Evolutionary conservation across 2,329 filamentous ascomycete genomes (phyloP).

Genomic region (Diaporthe amygdali): DNA sequence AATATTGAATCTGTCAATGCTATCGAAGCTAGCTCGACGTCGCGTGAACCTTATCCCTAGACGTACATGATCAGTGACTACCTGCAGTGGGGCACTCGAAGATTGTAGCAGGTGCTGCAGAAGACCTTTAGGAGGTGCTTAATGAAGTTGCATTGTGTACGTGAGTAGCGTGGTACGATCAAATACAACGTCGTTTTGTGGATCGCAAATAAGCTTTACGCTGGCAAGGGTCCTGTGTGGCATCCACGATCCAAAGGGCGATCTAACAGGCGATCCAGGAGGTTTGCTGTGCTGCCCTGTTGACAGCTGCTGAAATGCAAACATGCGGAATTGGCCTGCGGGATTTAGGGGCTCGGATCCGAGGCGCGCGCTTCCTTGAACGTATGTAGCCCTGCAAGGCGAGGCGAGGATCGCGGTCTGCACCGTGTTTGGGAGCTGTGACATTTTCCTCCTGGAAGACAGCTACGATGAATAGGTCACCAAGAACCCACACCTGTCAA

Average conservation of each 20-base stretch:
- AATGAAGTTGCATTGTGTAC: not conserved
- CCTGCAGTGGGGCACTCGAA: not conserved
- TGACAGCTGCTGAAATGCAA: not conserved
- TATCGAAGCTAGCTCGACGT: not conserved
- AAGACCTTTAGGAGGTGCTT: not conserved
- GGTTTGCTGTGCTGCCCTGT: not conserved
- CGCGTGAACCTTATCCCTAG: not conserved
- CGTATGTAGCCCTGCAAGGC: not conserved
- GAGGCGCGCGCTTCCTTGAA: constrained; percentile 9
- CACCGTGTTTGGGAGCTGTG: constrained; percentile 6
- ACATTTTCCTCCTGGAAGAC: not conserved
- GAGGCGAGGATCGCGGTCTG: not conserved
- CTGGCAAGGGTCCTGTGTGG: not conserved
- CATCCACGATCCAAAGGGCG: constrained; percentile 6
- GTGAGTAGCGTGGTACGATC: not conserved
- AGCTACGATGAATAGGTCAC: no score
- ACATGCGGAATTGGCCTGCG: not conserved
- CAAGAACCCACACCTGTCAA: not conserved
- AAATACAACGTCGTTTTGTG: not conserved
- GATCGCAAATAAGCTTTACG: not conserved
- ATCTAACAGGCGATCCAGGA: not conserved
- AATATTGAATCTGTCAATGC: not conserved
- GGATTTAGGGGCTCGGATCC: not conserved
- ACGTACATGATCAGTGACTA: not conserved
- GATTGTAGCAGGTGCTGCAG: not conserved